Conservation (phyloP, 129 eudicot genomes). For the Lactuca sativa region DNA sequence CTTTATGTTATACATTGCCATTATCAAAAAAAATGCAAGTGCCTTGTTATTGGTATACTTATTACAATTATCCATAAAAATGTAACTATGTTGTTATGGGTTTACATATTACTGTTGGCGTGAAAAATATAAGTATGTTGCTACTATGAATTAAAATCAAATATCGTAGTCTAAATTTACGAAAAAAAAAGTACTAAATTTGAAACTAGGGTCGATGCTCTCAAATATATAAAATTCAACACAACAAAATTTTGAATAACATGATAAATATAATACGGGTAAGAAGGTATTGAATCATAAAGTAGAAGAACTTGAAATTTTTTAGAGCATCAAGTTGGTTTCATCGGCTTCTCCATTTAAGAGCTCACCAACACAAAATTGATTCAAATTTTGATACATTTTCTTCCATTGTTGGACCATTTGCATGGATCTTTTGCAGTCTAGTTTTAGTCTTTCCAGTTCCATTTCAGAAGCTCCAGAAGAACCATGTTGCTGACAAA, state of each 20-base stretch:
- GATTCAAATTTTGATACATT: conserved; percentile 69
- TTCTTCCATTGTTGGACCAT: conserved; percentile 83
- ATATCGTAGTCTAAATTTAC: background rate
- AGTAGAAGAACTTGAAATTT: conserved; percentile 12
- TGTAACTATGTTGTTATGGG: too few species aligned
- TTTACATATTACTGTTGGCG: too few species aligned
- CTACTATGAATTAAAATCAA: background rate
- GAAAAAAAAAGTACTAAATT: background rate
- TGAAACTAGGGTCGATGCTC: background rate
- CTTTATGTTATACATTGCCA: too few species aligned
- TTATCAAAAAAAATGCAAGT: too few species aligned
- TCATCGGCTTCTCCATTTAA: conserved; percentile 41
- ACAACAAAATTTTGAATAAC: background rate
- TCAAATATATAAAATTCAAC: background rate
- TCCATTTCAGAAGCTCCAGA: conserved; percentile 80
- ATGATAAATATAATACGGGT: background rate
- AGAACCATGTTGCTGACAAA: conserved; percentile 74
- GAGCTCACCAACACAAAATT: conserved; percentile 68
- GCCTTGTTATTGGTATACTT: too few species aligned
- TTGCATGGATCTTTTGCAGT: conserved; percentile 56
- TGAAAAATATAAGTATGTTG: background rate
- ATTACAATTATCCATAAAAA: too few species aligned
- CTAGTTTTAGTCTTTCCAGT: conserved; percentile 62
- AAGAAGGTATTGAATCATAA: conserved; percentile 12
- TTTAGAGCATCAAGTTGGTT: conserved; percentile 20